Evolutionary conservation across 164 flowering plant genomes (phyloP).

Genomic region (Magnolia changhungtana): DNA sequence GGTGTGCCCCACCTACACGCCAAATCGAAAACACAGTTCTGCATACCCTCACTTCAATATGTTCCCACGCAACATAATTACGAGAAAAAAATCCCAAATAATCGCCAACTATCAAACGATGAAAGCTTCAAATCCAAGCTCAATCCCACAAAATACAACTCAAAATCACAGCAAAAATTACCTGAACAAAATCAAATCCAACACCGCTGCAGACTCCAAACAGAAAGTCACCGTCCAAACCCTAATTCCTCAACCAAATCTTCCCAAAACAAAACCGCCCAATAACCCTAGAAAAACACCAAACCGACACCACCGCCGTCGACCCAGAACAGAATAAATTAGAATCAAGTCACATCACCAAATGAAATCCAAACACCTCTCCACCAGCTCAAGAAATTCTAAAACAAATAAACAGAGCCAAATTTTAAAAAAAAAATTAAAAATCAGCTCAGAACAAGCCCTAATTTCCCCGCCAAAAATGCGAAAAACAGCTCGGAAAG

Average conservation of each 20-base stretch:
- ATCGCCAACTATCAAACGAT: not conserved
- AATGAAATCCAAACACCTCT: not conserved
- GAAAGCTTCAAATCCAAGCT: not conserved
- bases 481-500: too few relatives aligned
- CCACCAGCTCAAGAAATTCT: not conserved
- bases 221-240: not conserved
- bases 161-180: not conserved
- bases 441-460: not conserved
- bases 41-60: not conserved
- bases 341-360: not conserved
- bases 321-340: not conserved
- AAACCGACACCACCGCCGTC: not conserved
- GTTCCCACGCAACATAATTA: not conserved
- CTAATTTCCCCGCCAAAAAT: not conserved
- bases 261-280: not conserved
- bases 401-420: not conserved
- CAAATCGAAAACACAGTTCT: not conserved
- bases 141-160: not conserved
- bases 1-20: not conserved
- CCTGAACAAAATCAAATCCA: conserved; percentile 1
- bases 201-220: not conserved
- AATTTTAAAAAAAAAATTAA: too few relatives aligned
- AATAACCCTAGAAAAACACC: not conserved
- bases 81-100: not conserved
- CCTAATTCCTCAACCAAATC: not conserved